phyloP scores from a whole-genome alignment of 176 grass and related monocot genomes.

The maize (Zea mays) region Zm-B73-REFERENCE-NAM-5.0 NC_050100.1:140675001-140675500 shows the following conservation, averaged over 20 bases:
- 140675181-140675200: conserved; percentile 62
- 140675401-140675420: conserved; percentile 53
- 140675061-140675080: conserved; percentile 61
- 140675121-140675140: conserved; percentile 58
- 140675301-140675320: conserved; percentile 45
- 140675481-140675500: conserved; percentile 52
- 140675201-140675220: conserved; percentile 87
- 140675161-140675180: conserved; percentile 79
- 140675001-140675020: conserved; percentile 55
- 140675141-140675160: conserved; percentile 82
- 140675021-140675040: conserved; percentile 52
- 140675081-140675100: conserved; percentile 46
- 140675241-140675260: conserved; percentile 50
- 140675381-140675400: conserved; percentile 60
- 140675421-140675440: conserved; percentile 61
- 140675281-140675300: conserved; percentile 53
- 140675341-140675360: conserved; percentile 47
- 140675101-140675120: conserved; percentile 44
- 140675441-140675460: conserved; percentile 39
- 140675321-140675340: conserved; percentile 46
- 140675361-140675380: conserved; percentile 62
- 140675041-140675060: conserved; percentile 55
- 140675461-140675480: conserved; percentile 59
- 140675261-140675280: conserved; percentile 43
- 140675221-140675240: conserved; percentile 82